Base-by-base conservation (phyloP, 257 asterid species). In the Primulina huaijiensis region DNA sequence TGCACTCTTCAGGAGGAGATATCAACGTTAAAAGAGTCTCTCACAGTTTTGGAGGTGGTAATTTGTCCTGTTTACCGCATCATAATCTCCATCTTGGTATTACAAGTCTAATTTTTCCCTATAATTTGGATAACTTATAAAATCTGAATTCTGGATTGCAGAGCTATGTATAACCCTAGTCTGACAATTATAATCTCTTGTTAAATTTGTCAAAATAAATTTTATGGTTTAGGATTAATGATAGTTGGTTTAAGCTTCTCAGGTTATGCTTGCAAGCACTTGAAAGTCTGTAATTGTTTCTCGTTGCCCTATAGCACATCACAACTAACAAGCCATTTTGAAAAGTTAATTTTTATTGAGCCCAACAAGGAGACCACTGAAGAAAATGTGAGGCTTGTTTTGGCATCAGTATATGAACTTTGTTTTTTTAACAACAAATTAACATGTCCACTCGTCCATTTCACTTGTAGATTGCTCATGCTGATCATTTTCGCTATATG, bases 1-100 rank as follows among this genome's bases (percentile, higher is more conserved):
- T 66, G 85, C 79, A 76, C 82, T 46, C 88, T 89, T 71, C 77
- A 89, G 68, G 85, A 88, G 71, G 96, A 89, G 74, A 40, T 81
- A 6, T 8, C 73, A 27, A 23, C 30, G 11, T 60, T 83, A 56
- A 87, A 85, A 67, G 89, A 85, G 10, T 78, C 88, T 25, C 85
- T 85, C 38, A 75, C 60, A 52, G 56, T 76, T 74, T 76, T 89
- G 79, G 88, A 87, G 93, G 96, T 89, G 74, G 77, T 59, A 69
- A 43, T 56, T 30, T 16, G 0, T 62, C 62, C 71, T 38, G 20
- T 60, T 74, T 37, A 64, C 2, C 31, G 53, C 53, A 12, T 37
- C 38, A 6, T 60, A 62, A 34, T 2, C 9, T 34, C 11, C 23
- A 33, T 20, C 59, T 55, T 31, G 59, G 11, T 33, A 58, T n/a